Base-by-base conservation (phyloP, 208 protist genomes). In the Acanthamoeba healyi region DNA sequence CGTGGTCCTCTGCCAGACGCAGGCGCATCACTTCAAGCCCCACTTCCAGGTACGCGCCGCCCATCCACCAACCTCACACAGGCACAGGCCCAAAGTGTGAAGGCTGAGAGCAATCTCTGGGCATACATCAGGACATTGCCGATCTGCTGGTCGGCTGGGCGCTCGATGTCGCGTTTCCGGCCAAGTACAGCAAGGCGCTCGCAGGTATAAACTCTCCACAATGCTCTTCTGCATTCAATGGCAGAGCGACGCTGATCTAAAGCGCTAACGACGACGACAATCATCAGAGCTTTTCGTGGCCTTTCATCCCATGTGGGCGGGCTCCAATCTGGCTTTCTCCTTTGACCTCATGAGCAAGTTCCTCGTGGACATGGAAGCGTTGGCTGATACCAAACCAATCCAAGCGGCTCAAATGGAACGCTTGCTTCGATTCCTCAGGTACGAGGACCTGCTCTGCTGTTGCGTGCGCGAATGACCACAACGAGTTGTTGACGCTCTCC, bases 321-420 rank as follows among this genome's bases (percentile, higher is more conserved):
- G 84, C 15, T 29, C 49, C 0, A 91, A 91, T 70, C 29, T 91
- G 22, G 56, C 40, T 14, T 91, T 91, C 38, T 91, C 84, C 2
- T 91, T 54, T 51, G 84, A 91, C 34, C 51, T 91, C 38, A 44
- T 91, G 56, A 49, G 54, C n/a, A 91, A 91, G 58, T 91, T 91
- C 32, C 38, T 70, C 26, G 54, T 91, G 9, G 84, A 91, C n/a
- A 91, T 91, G 84, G 84, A 91, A 42, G 56, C 46, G 22, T 29
- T 91, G 32, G 84, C 38, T 14, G 46, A 38, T 17, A 70, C 46
- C 26, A 61, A 49, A n/a, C 38, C 54, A 14, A 17, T 91, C 26
- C 84, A 91, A 46, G 38, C 32, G 84, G 26, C 34, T 34, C 84
- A 91, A 63, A 46, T 91, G n/a, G 44, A 91, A 49, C 42, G 38